Evolutionary conservation across 768 basidiomycete species (phyloP).

Genomic region (Leccinum boreale): DNA sequence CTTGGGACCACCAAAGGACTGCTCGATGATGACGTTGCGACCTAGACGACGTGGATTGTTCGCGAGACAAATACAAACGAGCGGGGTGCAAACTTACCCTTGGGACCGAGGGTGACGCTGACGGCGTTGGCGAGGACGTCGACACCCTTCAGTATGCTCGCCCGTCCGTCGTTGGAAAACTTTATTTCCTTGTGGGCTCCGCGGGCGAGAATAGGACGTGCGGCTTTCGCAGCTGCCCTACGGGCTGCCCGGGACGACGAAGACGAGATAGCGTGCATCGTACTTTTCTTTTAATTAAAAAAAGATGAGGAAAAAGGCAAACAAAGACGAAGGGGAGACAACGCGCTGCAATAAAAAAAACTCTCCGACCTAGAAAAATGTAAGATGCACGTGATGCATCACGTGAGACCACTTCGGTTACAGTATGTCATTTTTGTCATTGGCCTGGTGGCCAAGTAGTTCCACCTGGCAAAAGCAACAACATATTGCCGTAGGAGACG

Average conservation of each 20-base stretch:
- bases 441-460: too few species aligned
- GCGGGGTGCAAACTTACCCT: constrained; percentile 51
- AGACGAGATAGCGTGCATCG: constrained; percentile 70
- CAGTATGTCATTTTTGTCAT: too few species aligned
- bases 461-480: too few species aligned
- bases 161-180: constrained; percentile 94
- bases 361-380: too few species aligned
- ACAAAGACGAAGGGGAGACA: background rate
- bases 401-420: too few species aligned
- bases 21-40: constrained; percentile 98
- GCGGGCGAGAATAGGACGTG: constrained; percentile 54
- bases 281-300: constrained; percentile 14
- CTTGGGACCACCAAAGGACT: constrained; percentile 85
- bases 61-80: background rate
- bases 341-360: constrained; percentile 18
- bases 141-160: constrained; percentile 91
- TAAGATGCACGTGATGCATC: too few species aligned
- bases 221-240: constrained; percentile 57
- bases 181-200: constrained; percentile 94
- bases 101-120: constrained; percentile 93
- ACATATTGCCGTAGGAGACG: too few species aligned
- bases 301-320: constrained; percentile 9
- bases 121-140: constrained; percentile 97
- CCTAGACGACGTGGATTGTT: constrained; percentile 42
- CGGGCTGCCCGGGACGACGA: constrained; percentile 67